These are phyloP conservation scores for Fusarium metavorans DNA, from an alignment of 2,329 filamentous ascomycete genomes.

Conservation along the genomic window DNA sequence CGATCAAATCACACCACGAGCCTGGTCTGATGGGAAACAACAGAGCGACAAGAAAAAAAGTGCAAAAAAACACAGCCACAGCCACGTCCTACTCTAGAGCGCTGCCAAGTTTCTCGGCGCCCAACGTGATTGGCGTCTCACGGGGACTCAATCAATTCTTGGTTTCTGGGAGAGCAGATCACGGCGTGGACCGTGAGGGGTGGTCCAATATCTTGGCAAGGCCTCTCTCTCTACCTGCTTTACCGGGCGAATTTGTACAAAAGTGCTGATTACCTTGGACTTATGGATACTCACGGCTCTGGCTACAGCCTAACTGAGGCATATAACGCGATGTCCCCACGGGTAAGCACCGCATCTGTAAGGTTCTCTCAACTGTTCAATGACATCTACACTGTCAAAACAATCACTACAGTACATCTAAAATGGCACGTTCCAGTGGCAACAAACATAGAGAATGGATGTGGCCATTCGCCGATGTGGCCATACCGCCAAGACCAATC, in stretches of 20 bases:
- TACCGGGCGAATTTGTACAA: not conserved
- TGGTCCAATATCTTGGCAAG: not conserved
- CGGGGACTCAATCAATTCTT: not conserved
- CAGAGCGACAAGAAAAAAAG: not conserved
- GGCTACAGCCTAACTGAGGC: not conserved
- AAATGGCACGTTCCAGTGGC: not conserved
- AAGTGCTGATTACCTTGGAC: not conserved
- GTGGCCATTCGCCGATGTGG: not conserved
- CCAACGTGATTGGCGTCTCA: not conserved
- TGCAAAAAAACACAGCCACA: slow-evolving; percentile 13
- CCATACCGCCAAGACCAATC: not conserved
- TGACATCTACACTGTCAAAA: not conserved
- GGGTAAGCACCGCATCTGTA: not conserved
- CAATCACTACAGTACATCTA: not conserved
- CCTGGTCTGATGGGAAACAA: not conserved
- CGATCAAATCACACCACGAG: not conserved
- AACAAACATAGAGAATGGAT: not conserved
- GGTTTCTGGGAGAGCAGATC: not conserved
- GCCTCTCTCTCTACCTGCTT: not conserved
- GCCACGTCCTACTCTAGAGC: slow-evolving; percentile 2
- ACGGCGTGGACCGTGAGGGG: not conserved
- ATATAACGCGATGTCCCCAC: not conserved
- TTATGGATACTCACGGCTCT: not conserved
- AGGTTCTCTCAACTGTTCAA: not conserved
- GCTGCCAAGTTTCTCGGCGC: slow-evolving; percentile 2